Percentiles rank a stretch among this genome's conserved stretches.
These are phyloP conservation scores for Wakefieldia striispora DNA, from an alignment of 768 basidiomycete genomes.

Conservation along the genomic window DNA sequence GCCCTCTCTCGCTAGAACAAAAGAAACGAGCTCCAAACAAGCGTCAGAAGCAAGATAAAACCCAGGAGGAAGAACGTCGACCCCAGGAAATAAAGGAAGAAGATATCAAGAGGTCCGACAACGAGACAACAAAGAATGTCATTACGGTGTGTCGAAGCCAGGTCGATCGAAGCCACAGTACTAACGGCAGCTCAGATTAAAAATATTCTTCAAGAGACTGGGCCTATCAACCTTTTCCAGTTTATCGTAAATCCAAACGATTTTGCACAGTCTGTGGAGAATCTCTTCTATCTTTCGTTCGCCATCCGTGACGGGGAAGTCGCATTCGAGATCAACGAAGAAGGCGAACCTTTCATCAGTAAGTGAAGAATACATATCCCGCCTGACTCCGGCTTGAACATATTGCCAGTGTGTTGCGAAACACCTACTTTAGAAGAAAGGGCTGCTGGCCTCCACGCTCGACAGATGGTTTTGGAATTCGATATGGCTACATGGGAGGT, in stretches of 20 bases:
- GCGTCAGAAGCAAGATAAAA: slow-evolving; percentile 69
- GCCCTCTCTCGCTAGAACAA: slow-evolving; percentile 83
- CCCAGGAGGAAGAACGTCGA: slow-evolving; percentile 60
- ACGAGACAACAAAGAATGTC: slow-evolving; percentile 90
- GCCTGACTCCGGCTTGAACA: not conserved
- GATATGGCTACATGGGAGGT: slow-evolving; percentile 91
- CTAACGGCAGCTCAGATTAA: slow-evolving; percentile 48
- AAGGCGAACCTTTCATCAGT: slow-evolving; percentile 79
- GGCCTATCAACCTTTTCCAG: slow-evolving; percentile 72
- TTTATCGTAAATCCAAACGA: slow-evolving; percentile 88
- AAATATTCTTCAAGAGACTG: slow-evolving; percentile 50
- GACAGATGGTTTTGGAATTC: slow-evolving; percentile 89
- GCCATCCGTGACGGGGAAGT: slow-evolving; percentile 83
- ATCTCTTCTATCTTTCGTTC: slow-evolving; percentile 94
- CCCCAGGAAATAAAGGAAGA: slow-evolving; percentile 83
- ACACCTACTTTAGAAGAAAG: slow-evolving; percentile 65
- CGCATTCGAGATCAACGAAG: slow-evolving; percentile 62
- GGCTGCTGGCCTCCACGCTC: slow-evolving; percentile 59
- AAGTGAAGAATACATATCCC: slow-evolving; percentile 25
- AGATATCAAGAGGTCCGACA: slow-evolving; percentile 79
- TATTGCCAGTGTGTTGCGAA: slow-evolving; percentile 55
- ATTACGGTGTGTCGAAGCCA: slow-evolving; percentile 49
- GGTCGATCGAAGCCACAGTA: not conserved
- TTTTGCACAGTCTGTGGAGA: slow-evolving; percentile 95
- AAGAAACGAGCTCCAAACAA: slow-evolving; percentile 66